Evolutionary conservation across 768 basidiomycete species (phyloP), one percentile per base, ranked within the genome.

Genomic region (Tephrocybe rancida): DNA sequence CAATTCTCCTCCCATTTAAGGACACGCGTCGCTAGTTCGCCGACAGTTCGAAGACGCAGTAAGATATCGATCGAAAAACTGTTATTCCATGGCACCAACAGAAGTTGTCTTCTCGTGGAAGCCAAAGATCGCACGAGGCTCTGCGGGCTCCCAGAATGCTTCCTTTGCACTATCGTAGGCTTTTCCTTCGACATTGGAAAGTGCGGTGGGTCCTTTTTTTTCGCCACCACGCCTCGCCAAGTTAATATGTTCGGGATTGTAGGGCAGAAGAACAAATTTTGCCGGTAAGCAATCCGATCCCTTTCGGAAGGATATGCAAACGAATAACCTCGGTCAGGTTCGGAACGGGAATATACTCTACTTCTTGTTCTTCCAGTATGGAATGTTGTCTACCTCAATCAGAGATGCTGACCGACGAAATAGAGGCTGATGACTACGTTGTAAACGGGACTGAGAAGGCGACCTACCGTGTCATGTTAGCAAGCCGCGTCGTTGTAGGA

Each of bases 361-460:
- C 84, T 13, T 62, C 79, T 2, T 85, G 84, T 62, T 86, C 86
- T 13, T 87, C 85, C 5, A 88, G 86, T 86, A 60, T 41, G 78
- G 71, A 22, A 39, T 18, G 38, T 43, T 18, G 21, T 4, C 30
- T 30, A 25, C 32, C 42, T 24, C 8, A 14, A 22, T 10, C 30
- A 0, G 10, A 43, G 25, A 52, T 19, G 41, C 39, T 54, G 37
- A 39, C 51, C 21, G 27, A 37, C 7, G 25, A 27, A 26, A 14
- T 55, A 87, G 86, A 87, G 65, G 86, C 87, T 29, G 85, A 88
- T 53, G 86, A 87, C 60, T 88, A 88, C 61, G 67, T 72, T 19
- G 55, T 62, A 41, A 85, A 78, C 57, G 63, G 68, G 11, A 71
- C 77, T 19, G 66, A 74, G 41, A 64, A 69, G 25, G 73, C 78